Base-by-base conservation (phyloP, 1,284 basidiomycete species). In the Cryptococcus amylolentus region DNA sequence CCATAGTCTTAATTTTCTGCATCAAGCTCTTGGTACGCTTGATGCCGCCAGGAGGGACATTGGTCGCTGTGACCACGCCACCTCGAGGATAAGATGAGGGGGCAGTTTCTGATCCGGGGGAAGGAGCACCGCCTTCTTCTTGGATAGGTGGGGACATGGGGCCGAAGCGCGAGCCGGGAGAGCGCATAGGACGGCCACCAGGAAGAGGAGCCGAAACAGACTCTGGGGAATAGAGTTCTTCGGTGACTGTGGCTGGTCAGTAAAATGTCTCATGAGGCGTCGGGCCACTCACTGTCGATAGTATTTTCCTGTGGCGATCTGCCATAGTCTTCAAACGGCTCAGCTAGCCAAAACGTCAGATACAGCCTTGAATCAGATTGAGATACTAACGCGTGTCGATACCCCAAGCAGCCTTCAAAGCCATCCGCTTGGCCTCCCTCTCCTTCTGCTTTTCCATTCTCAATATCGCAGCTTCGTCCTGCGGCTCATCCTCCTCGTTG, bases 1-100 rank as follows among this genome's bases (percentile, higher is more conserved):
- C 77, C 77, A 79, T 78, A 54, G 70, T 70, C 67, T 74, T 75
- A 58, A 79, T 65, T 57, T 74, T 77, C 65, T 79, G 77, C 72
- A 79, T 77, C 68, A 79, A 66, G 60, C 75, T 77, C 60, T 77
- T 77, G 20, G 69, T 77, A 23, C 77, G 68, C 66, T 77, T 78
- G 62, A 78, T 70, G 14, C 75, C 73, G 9, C 60, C 69, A 44
- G 51, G 56, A 40, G 41, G 56, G 20, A 48, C 48, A n/a, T 41
- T 48, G 14, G 37, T 38, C 14, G 45, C 51, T 20, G 44, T 31
- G 47, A 39, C 35, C 9, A 43, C 37, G n/a, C 43, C 57, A 4
- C 54, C 43, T 23, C 56, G 50, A 14, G 51, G 48, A 4, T 52
- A 26, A 20, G 20, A 20, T 7, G 60, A 53, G 7, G 61, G 58